phyloP scores from a whole-genome alignment of 768 basidiomycete genomes.

The Tylopilus rubrobrunneus region DNA sequence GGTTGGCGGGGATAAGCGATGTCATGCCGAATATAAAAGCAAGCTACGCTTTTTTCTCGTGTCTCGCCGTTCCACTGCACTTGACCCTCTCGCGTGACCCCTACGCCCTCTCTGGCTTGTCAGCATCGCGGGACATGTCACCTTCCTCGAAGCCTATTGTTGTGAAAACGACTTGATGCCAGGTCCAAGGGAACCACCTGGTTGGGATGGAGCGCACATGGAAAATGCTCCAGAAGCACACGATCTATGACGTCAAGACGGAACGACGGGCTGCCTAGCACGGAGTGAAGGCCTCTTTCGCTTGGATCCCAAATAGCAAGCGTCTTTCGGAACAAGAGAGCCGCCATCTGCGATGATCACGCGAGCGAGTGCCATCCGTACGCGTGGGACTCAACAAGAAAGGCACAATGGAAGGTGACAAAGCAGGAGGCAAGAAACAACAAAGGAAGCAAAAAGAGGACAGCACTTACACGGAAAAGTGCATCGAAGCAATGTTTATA shows the following conservation, averaged over 20 bases:
- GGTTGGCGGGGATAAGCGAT: conserved; percentile 1
- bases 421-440: neutral
- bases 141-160: neutral
- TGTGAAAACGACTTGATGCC: too few relatives aligned
- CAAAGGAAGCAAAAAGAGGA: neutral
- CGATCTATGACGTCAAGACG: neutral
- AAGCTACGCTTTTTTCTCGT: neutral
- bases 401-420: neutral
- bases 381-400: neutral
- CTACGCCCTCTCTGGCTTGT: neutral
- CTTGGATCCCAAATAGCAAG: neutral
- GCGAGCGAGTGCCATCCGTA: neutral
- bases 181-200: neutral
- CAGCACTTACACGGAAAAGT: conserved; percentile 69
- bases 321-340: conserved; percentile 6
- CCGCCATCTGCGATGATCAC: neutral
- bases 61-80: neutral
- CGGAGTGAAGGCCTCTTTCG: neutral
- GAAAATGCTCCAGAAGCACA: neutral
- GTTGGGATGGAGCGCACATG: too few relatives aligned
- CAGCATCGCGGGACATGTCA: neutral
- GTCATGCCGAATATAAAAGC: conserved; percentile 4
- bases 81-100: neutral
- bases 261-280: neutral
- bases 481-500: conserved; percentile 91